These are phyloP conservation scores for Parasitella parasitica DNA, from an alignment of 371 early-diverging fungal species.

Conservation along the genomic window DNA sequence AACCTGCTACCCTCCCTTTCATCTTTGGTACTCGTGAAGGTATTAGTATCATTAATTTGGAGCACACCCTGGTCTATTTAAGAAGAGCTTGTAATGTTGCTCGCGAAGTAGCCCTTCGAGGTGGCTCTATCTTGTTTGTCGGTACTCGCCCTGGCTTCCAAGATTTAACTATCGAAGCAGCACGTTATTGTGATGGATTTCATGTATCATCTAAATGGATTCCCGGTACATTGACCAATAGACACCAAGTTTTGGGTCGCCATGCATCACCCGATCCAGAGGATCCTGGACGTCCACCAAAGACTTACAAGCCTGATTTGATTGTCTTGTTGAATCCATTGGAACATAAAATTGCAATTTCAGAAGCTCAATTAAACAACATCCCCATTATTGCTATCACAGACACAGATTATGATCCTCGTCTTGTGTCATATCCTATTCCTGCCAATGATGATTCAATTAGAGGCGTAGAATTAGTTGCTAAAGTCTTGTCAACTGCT, in stretches of 20 bases:
- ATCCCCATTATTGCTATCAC: conserved; percentile 92
- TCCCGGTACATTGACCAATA: conserved; percentile 90
- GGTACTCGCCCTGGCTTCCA: conserved; percentile 76
- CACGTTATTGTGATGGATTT: conserved; percentile 74
- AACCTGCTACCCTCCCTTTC: conserved; percentile 81
- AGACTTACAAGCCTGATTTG: conserved; percentile 83
- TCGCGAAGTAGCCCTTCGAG: conserved; percentile 71
- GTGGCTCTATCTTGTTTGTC: conserved; percentile 89
- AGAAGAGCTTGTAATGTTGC: conserved; percentile 82
- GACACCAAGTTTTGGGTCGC: conserved; percentile 72
- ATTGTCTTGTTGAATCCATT: conserved; percentile 85
- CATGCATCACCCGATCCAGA: conserved; percentile 57
- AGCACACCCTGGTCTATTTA: conserved; percentile 87
- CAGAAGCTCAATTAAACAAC: conserved; percentile 78
- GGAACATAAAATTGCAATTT: conserved; percentile 79
- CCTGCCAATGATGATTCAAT: conserved; percentile 95
- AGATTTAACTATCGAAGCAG: conserved; percentile 78
- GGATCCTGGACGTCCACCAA: conserved; percentile 51
- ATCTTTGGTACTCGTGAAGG: conserved; percentile 92
- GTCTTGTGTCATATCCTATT: conserved; percentile 89
- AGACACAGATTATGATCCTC: conserved; percentile 93
- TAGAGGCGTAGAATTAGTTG: conserved; percentile 78
- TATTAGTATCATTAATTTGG: conserved; percentile 93
- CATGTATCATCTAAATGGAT: conserved; percentile 85
- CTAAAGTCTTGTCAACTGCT: conserved; percentile 80